Percentiles rank a stretch among this genome's conserved stretches.
phyloP scores from a whole-genome alignment of 768 basidiomycete genomes.

The Leccinellum rugosiceps region DNA sequence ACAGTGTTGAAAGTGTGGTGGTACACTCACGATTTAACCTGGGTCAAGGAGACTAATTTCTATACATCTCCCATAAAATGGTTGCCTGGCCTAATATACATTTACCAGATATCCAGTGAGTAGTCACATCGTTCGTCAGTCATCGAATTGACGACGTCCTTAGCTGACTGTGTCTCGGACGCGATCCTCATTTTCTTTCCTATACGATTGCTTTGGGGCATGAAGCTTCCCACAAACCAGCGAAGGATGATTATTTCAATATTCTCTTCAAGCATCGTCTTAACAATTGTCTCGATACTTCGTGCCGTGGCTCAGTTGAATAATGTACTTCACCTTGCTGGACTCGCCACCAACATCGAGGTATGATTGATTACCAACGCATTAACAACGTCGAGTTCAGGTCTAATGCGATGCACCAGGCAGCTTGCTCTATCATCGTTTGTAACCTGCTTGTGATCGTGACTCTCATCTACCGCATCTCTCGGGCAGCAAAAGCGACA shows the following conservation, averaged over 20 bases:
- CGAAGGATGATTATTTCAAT: conserved; percentile 12
- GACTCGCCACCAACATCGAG: conserved; percentile 14
- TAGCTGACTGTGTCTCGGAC: conserved; percentile 23
- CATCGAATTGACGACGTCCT: neutral
- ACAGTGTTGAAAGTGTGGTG: conserved; percentile 6
- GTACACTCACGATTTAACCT: neutral
- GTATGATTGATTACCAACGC: neutral
- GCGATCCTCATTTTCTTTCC: conserved; percentile 11
- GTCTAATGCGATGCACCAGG: conserved; percentile 6
- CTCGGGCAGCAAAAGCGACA: neutral
- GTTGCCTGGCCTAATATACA: neutral
- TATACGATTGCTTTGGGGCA: conserved; percentile 3
- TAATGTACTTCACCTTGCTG: neutral
- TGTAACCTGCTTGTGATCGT: conserved; percentile 20
- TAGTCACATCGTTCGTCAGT: neutral
- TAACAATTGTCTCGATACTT: conserved; percentile 8
- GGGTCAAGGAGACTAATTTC: neutral
- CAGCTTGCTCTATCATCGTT: conserved; percentile 12
- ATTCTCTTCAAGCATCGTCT: conserved; percentile 9
- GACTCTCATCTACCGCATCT: conserved; percentile 14
- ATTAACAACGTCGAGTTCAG: neutral
- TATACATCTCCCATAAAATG: neutral
- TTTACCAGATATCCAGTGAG: neutral
- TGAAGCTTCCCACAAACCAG: conserved; percentile 12
- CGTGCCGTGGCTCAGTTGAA: conserved; percentile 12